Evolutionary conservation across 2,329 filamentous ascomycete genomes (phyloP).

Genomic region (Monosporascus sp.): DNA sequence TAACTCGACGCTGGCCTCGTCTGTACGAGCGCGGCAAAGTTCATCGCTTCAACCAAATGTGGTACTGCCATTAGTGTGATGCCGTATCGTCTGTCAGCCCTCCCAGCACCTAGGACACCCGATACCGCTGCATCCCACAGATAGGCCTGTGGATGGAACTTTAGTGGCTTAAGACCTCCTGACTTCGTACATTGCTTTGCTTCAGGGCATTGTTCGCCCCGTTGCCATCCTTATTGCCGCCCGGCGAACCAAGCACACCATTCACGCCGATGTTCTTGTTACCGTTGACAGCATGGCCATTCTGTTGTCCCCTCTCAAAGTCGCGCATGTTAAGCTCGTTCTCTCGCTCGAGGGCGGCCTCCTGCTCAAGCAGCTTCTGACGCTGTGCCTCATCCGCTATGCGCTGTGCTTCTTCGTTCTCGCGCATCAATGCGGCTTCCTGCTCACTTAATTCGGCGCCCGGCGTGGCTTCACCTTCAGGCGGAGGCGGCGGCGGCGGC

Average conservation of each 20-base stretch:
- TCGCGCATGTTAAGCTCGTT: slow-evolving; percentile 35
- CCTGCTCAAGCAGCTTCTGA: slow-evolving; percentile 26
- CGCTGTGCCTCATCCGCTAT: slow-evolving; percentile 42
- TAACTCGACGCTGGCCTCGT: no score
- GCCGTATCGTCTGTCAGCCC: neutral
- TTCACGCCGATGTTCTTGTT: slow-evolving; percentile 3
- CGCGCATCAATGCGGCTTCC: slow-evolving; percentile 44
- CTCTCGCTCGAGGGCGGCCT: slow-evolving; percentile 31
- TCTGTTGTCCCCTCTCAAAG: slow-evolving; percentile 27
- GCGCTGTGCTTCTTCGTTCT: slow-evolving; percentile 51
- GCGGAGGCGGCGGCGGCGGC: slow-evolving; percentile 45
- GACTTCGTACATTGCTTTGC: slow-evolving; percentile 11
- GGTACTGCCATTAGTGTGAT: neutral
- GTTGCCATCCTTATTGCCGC: slow-evolving; percentile 3
- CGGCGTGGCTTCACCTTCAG: slow-evolving; percentile 30
- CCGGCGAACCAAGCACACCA: slow-evolving; percentile 1
- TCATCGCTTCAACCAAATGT: no score
- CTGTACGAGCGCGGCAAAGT: no score
- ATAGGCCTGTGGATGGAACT: neutral
- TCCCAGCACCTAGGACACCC: neutral
- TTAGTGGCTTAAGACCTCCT: slow-evolving; percentile 25
- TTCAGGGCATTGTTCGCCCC: slow-evolving; percentile 7
- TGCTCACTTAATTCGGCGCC: slow-evolving; percentile 40
- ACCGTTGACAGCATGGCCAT: slow-evolving; percentile 17
- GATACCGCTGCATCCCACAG: neutral